Base-by-base conservation (phyloP, 306 rosid genomes). In the Sicyos edulis region DNA sequence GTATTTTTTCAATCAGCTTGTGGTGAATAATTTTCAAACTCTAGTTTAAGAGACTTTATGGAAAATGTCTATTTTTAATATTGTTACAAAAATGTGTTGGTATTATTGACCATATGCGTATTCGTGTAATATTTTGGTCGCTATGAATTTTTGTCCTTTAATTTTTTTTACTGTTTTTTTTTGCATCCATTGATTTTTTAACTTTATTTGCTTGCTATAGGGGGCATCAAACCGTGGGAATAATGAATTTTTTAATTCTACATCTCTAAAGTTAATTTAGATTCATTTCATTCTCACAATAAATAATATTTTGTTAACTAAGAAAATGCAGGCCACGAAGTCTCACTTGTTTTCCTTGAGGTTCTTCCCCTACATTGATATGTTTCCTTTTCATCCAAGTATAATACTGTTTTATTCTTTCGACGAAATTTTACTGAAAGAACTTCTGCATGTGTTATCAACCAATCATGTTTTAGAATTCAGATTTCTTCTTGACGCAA, bases 301-400 rank as follows among this genome's bases (percentile, higher is more conserved):
- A 45, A 45, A 40, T 11, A 47, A 21, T 17, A 65, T 65, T 40
- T 65, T 26, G 29, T 67, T 17, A 47, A 67, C 11, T 67, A 67
- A 20, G 52, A 40, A 67, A 17, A 67, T 67, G 56, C 72, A 67
- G 72, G 72, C 13, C 40, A 47, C 2, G 72, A 16, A 67, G 55
- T 22, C 55, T 40, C 29, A 67, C 72, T 67, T 67, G 12, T 67
- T 67, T 67, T 67, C 49, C 55, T 45, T 67, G 72, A 47, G 55
- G 72, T 67, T 67, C 72, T 47, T n/a, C 56, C 52, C 72, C 40
- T 14, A 44, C 72, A 47, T 67, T 44, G 37, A 67, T 47, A 67
- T 55, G 72, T 12, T 65, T 67, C 72, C 53, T 47, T 47, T 47
- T 44, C 55, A 67, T 67, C 14, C 71, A 17, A 67, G 54, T 67